Evolutionary conservation across 164 flowering plant species (phyloP).

Genomic region (Kingdonia uniflora): DNA sequence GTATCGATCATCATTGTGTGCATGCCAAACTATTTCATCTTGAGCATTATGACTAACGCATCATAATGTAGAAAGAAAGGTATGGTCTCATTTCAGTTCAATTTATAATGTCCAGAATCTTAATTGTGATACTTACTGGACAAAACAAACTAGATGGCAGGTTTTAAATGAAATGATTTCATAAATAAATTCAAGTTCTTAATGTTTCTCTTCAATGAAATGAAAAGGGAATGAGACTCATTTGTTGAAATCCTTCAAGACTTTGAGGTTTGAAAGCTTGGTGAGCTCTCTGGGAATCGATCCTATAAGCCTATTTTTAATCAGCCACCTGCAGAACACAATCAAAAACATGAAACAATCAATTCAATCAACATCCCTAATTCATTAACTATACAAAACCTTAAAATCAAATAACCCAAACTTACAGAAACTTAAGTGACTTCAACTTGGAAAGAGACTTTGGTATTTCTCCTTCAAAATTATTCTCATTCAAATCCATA

Average conservation of each 20-base stretch:
- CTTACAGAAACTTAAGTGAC: slow-evolving; percentile 73
- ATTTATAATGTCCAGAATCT: no score
- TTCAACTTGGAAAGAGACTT: slow-evolving; percentile 57
- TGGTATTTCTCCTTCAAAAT: slow-evolving; percentile 57
- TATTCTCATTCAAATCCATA: slow-evolving; percentile 71
- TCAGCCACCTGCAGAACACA: slow-evolving; percentile 45
- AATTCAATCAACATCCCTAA: background rate
- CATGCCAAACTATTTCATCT: no score
- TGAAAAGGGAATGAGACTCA: no score
- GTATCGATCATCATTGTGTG: no score
- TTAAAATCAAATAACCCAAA: background rate
- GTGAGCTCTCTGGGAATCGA: slow-evolving; percentile 74
- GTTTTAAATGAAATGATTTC: slow-evolving; percentile 3
- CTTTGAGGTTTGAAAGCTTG: slow-evolving; percentile 55
- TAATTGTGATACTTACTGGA: no score
- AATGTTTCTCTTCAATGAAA: no score
- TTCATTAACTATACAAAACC: background rate
- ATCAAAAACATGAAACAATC: background rate
- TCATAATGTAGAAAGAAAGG: no score
- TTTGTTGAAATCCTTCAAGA: slow-evolving; percentile 51
- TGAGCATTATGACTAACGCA: no score
- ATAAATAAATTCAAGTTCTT: background rate
- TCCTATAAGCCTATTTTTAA: slow-evolving; percentile 70
- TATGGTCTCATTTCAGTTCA: no score
- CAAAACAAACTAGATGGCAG: no score